Evolutionary conservation across 768 basidiomycete genomes (phyloP).

Genomic region (Lactarius tabidus): DNA sequence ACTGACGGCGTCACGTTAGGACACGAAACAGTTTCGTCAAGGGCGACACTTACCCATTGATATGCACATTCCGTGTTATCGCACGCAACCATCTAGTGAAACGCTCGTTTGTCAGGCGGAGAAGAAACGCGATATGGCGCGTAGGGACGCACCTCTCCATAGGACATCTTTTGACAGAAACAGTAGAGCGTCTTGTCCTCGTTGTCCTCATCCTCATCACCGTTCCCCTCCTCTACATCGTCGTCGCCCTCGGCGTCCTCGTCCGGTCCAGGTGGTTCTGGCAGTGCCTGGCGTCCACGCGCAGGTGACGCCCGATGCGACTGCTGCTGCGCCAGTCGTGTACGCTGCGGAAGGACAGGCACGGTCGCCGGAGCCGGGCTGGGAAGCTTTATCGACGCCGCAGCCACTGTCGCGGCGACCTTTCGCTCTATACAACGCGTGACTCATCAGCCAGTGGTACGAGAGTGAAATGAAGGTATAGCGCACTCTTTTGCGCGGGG

Average conservation of each 20-base stretch:
- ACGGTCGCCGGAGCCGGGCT: conserved; percentile 33
- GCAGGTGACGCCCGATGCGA: conserved; percentile 24
- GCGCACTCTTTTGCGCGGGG: conserved; percentile 20
- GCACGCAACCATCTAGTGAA: conserved; percentile 25
- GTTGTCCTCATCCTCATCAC: conserved; percentile 46
- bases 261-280: conserved; percentile 26
- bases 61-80: conserved; percentile 23
- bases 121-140: not conserved
- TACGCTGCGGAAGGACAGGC: conserved; percentile 27
- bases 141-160: conserved; percentile 46
- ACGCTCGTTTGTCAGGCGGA: not conserved
- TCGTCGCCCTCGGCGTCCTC: conserved; percentile 38
- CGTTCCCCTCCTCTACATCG: conserved; percentile 36
- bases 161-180: conserved; percentile 58
- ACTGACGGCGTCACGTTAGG: conserved; percentile 37
- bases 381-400: conserved; percentile 34
- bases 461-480: not conserved
- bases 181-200: conserved; percentile 61
- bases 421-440: conserved; percentile 22
- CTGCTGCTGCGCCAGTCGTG: conserved; percentile 32
- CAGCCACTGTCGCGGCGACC: conserved; percentile 26
- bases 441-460: not conserved
- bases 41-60: conserved; percentile 23
- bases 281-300: conserved; percentile 14
- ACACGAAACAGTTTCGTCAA: not conserved